These are phyloP conservation scores for Endoconidiophora laricicola DNA, from an alignment of 2,329 filamentous ascomycete genomes.

Conservation along the genomic window DNA sequence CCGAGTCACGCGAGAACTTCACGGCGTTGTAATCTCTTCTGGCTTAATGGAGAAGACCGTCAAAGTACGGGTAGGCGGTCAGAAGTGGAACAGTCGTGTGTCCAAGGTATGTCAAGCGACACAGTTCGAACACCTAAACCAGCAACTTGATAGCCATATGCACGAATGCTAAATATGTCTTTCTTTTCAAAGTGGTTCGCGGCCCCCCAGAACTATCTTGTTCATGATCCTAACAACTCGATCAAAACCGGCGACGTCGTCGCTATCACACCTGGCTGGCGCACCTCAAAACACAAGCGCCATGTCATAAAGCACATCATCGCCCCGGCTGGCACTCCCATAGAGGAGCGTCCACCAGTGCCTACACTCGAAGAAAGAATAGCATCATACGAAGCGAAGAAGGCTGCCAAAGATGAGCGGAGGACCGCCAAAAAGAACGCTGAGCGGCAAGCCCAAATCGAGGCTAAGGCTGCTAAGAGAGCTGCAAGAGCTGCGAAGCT, in stretches of 20 bases:
- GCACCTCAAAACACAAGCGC: constrained; percentile 47
- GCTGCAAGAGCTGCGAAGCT: not conserved
- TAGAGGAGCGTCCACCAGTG: constrained; percentile 47
- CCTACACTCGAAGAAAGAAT: constrained; percentile 47
- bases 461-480: constrained; percentile 8
- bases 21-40: constrained; percentile 60
- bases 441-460: constrained; percentile 13
- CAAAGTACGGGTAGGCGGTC: constrained; percentile 55
- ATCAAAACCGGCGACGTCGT: constrained; percentile 61
- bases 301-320: constrained; percentile 64
- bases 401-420: constrained; percentile 39
- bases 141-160: not conserved
- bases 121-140: not conserved
- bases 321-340: constrained; percentile 46
- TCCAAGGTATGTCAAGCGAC: constrained; percentile 41
- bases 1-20: constrained; percentile 33
- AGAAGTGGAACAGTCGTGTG: constrained; percentile 55
- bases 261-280: constrained; percentile 49
- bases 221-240: constrained; percentile 63
- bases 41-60: constrained; percentile 66
- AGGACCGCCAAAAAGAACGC: constrained; percentile 22
- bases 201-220: constrained; percentile 46
- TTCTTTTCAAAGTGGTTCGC: constrained; percentile 33
- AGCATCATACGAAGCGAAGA: constrained; percentile 35
- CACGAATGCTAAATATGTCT: not conserved